These are phyloP conservation scores for Cucumis cinereus DNA, from an alignment of 306 rosid species.

Conservation along the genomic window DNA sequence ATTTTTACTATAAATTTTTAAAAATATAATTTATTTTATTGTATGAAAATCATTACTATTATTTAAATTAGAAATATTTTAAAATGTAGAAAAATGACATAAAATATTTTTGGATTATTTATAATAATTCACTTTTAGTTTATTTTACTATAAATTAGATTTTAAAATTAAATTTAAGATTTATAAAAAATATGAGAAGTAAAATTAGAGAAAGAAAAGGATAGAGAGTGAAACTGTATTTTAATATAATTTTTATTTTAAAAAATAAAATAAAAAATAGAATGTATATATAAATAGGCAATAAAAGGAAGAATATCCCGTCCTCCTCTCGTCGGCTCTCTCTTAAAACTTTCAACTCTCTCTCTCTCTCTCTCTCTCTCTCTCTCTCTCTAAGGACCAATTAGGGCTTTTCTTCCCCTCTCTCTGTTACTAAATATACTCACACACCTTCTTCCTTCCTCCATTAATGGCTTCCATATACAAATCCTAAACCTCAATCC, in stretches of 20 bases:
- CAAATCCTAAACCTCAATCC: not conserved
- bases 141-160: no score
- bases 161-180: no score
- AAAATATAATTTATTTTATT: no score
- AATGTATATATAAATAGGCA: not conserved
- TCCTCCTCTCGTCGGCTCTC: not conserved
- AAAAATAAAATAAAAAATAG: not conserved
- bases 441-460: not conserved
- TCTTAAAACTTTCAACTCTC: not conserved
- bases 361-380: not conserved
- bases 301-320: slow-evolving; percentile 1
- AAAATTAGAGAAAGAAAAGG: no score
- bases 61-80: no score
- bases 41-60: no score
- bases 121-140: no score
- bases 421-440: not conserved
- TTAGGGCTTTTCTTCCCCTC: not conserved
- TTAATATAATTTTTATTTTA: not conserved
- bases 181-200: no score
- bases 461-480: slow-evolving; percentile 7
- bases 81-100: no score
- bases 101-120: no score
- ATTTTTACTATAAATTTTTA: no score
- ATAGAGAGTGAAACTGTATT: no score
- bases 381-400: not conserved